Base-by-base conservation (phyloP, 2,329 filamentous ascomycete species). In the Sclerotinia borealis region DNA sequence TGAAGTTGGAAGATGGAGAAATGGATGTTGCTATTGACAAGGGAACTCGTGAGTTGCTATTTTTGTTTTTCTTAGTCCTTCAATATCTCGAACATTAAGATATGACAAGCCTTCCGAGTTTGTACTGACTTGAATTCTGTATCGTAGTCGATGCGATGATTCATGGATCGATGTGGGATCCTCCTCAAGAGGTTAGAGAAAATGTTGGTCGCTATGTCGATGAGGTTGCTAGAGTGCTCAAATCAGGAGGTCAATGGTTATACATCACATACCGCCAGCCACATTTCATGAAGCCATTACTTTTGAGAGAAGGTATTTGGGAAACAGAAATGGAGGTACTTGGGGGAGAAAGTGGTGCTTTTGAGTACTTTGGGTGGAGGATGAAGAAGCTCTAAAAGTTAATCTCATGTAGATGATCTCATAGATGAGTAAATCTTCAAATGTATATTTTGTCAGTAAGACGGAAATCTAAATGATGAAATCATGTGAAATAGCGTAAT, bases 1-100 rank as follows among this genome's bases (percentile, higher is more conserved):
- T 86, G 77, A 68, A 72, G n/a, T 67, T 84, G 0, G 68, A 73
- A 0, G 72, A 76, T 37, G 68, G 64, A 1, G 79, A 77, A 0
- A 70, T 87, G 45, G 80, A 84, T 67, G 76, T 86, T 7, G 83
- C 83, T 13, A 84, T 87, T 66, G 81, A 85, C 67, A 85, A 85
- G 70, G 77, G 78, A 3, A 84, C 81, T 36, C 39, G 54, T 58
- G 41, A 45, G 54, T 58, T 22, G 1, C 17, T 49, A 25, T 19
- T 34, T 34, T 36, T 36, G 6, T 51, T 7, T 15, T 11, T 7
- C 8, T 25, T 49, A 1, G 17, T 5, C 29, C 7, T 48, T 29
- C 22, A 29, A 29, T 27, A 25, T 11, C 2, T 48, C 29, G 45
- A 29, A 29, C 2, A 6, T 17, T 22, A 29, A 29, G 22, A 48